Conservation (phyloP, 2,329 filamentous ascomycete species). For the Zarea fungicola region DNA sequence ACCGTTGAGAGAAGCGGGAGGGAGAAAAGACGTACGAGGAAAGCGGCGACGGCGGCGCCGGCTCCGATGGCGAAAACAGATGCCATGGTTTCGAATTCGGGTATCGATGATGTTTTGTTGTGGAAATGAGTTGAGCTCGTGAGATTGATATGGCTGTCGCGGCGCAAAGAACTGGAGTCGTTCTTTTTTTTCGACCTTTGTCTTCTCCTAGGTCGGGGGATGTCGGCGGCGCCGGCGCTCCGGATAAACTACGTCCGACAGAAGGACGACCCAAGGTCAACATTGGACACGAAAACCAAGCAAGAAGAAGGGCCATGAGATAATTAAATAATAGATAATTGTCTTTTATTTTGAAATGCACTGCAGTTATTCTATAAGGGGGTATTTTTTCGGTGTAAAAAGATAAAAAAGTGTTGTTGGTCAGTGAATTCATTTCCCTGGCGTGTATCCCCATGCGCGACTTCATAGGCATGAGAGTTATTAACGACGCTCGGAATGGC, state of each 20-base stretch:
- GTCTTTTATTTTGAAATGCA: background rate
- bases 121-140: too few species aligned
- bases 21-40: conserved; percentile 37
- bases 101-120: too few species aligned
- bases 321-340: background rate
- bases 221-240: conserved; percentile 4
- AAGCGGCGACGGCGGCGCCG: conserved; percentile 46
- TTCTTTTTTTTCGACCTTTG: conserved; percentile 3
- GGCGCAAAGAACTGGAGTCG: conserved; percentile 4
- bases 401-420: background rate
- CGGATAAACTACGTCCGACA: conserved; percentile 9
- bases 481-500: background rate
- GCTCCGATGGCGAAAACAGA: conserved; percentile 42
- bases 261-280: too few species aligned
- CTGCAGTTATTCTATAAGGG: background rate
- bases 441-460: too few species aligned
- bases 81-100: conserved; percentile 28
- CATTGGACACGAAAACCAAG: too few species aligned
- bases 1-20: too few species aligned
- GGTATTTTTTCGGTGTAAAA: too few species aligned
- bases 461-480: too few species aligned
- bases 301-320: background rate
- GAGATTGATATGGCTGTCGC: too few species aligned
- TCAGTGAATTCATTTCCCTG: background rate
- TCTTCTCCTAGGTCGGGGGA: background rate